A percentile compares a stretch with the other conserved stretches of the same genome.
Evolutionary conservation across 345 rosid genomes (phyloP).

Genomic region (Isatis tinctoria): DNA sequence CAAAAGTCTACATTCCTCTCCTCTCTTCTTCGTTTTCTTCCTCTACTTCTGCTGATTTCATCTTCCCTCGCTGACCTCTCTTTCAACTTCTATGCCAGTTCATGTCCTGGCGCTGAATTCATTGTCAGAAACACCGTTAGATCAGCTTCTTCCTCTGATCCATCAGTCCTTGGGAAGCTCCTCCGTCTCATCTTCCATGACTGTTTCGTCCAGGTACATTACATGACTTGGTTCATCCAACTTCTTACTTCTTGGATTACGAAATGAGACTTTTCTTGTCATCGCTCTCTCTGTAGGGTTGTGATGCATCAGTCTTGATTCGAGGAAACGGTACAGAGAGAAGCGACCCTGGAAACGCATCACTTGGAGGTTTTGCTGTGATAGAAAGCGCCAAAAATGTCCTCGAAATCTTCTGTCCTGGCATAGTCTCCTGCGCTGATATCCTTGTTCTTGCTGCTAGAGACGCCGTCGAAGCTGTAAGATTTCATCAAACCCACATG

Average conservation of each 20-base stretch:
- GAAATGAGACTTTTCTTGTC: background rate
- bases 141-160: constrained; percentile 61
- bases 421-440: constrained; percentile 69
- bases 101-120: constrained; percentile 73
- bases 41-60: constrained; percentile 17
- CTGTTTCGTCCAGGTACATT: constrained; percentile 74
- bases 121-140: constrained; percentile 60
- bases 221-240: background rate
- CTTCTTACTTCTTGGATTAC: background rate
- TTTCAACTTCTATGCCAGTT: constrained; percentile 63
- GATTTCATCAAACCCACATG: background rate
- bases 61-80: constrained; percentile 41
- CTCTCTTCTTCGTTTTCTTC: constrained; percentile 17
- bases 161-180: constrained; percentile 80
- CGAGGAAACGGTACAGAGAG: constrained; percentile 80
- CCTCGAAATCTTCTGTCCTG: constrained; percentile 69
- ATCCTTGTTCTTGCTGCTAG: constrained; percentile 69
- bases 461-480: constrained; percentile 73
- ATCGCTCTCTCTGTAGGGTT: constrained; percentile 47
- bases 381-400: constrained; percentile 61
- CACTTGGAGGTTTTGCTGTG: constrained; percentile 71
- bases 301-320: constrained; percentile 83
- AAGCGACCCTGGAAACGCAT: constrained; percentile 70
- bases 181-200: constrained; percentile 86
- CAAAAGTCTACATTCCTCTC: constrained; percentile 2